Evolutionary conservation across 1,284 basidiomycete genomes (phyloP), one percentile per base, ranked within the genome.

Genomic region (Erythrobasidium hasegawianum): DNA sequence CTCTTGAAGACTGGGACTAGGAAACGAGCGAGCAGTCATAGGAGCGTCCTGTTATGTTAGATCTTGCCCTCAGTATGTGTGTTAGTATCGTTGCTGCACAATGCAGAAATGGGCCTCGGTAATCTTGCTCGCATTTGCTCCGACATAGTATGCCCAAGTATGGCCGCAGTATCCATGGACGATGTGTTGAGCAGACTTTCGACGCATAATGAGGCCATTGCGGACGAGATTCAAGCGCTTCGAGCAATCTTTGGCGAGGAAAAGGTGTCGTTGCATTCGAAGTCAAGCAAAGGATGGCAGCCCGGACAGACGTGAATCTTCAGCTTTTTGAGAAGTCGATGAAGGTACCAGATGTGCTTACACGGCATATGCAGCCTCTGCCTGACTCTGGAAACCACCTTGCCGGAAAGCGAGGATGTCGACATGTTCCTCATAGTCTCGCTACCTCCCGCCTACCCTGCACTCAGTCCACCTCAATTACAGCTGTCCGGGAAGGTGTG

Each of bases 371-470:
- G 18, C 56, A 65, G 62, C 13, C 33, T 65, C 22, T 56, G 62
- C 9, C 43, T 65, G 3, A 16, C 22, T 14, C 27, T 65, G 1
- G 62, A 57, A 27, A 65, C 62, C 1, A 65, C 40, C 14, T 43
- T 65, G 13, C 62, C 62, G 2, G 52, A 45, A 18, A 33, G 50
- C 45, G 62, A 65, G 41, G 62, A 65, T 27, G 55, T 65, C 22
- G 45, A 38, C 24, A 33, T 74, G 49, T 70, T 72, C 29, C 68
- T 76, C 40, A 71, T 74, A 1, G 68, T 72, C 33, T 72, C 74
- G 0, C 55, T 76, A 4, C 74, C 75, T 9, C 65, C 72, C 2
- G 67, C 66, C 40, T 76, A 76, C 47, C 75, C 75, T 10, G 47
- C 16, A n/a, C 24, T 41, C 0, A 47, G 64, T n/a, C 69, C 74